Base-by-base conservation (phyloP, 2,329 filamentous ascomycete genomes). In the Tolypocladium ovalisporum region DNA sequence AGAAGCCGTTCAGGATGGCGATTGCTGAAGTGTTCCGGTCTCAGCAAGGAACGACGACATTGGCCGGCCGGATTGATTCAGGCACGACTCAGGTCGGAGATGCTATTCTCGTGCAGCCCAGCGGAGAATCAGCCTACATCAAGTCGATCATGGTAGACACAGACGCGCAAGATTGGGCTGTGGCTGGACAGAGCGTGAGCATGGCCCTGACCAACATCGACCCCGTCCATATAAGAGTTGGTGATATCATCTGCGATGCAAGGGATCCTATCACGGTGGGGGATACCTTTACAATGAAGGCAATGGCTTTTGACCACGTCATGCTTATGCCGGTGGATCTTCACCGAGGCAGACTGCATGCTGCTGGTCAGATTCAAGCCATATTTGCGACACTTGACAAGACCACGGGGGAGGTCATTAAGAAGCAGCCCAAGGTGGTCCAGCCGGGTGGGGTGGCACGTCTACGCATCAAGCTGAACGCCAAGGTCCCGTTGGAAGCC, bases 241-340 rank as follows among this genome's bases (percentile, higher is more conserved):
- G 94, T 24, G 92, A 97, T 67, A 88, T 97, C 22, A 74, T 96
- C n/a, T 96, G 91, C 73, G 79, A 83, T 53, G 79, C 84, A 0
- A 77, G 79, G 1, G 74, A 80, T 1, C 87, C 90, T 0, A 86
- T 96, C 37, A 73, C 77, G 32, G 88, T 87, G 59, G 77, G 90
- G 58, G 87, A 87, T 58, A 81, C 77, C 0, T 92, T 97, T 65
- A 89, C 83, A 1, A 84, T 88, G 60, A 96, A 96, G 71, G 85
- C 94, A 13, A 80, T 97, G 57, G 90, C 92, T 0, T 96, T 97
- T 66, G 90, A 96, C 60, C 87, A 93, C 61, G 74, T 99, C 19
- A 87, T 92, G 73, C 93, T 93, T 0, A 94, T 93, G 83, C 83
- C 84, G 29, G 83, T 97, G 12, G 93, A 97, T 66, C 84, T 99